Conservation (phyloP, 2,329 filamentous ascomycete species). For the Colletotrichum camelliae region DNA sequence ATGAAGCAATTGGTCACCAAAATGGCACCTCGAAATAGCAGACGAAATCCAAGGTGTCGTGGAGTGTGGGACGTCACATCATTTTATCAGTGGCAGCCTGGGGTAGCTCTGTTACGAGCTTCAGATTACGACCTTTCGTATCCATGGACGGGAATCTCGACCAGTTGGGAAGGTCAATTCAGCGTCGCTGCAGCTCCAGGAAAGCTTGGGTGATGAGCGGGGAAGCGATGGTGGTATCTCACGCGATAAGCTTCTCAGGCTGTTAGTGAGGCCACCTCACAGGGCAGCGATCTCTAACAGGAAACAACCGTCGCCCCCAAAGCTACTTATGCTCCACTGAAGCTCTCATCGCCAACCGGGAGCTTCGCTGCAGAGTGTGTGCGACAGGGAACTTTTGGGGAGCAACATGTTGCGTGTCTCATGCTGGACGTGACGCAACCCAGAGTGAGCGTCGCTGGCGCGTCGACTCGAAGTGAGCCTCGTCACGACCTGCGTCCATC, state of each 20-base stretch:
- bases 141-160: background rate
- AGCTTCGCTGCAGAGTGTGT: slow-evolving; percentile 1
- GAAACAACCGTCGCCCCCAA: background rate
- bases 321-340: background rate
- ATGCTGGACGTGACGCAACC: background rate
- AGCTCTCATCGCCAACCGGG: slow-evolving; percentile 5
- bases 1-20: background rate
- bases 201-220: slow-evolving; percentile 7
- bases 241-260: background rate
- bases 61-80: background rate
- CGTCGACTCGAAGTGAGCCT: background rate
- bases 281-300: background rate
- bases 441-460: background rate
- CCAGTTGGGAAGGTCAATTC: slow-evolving; percentile 12
- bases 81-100: background rate
- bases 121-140: background rate
- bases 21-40: background rate
- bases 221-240: background rate
- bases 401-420: background rate
- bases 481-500: background rate
- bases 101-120: background rate
- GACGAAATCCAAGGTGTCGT: background rate
- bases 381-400: background rate
- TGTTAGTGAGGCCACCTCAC: background rate
- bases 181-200: background rate